phyloP scores from a whole-genome alignment of 139 green algal species.

The Deuterostichococcus epilithicus region DNA sequence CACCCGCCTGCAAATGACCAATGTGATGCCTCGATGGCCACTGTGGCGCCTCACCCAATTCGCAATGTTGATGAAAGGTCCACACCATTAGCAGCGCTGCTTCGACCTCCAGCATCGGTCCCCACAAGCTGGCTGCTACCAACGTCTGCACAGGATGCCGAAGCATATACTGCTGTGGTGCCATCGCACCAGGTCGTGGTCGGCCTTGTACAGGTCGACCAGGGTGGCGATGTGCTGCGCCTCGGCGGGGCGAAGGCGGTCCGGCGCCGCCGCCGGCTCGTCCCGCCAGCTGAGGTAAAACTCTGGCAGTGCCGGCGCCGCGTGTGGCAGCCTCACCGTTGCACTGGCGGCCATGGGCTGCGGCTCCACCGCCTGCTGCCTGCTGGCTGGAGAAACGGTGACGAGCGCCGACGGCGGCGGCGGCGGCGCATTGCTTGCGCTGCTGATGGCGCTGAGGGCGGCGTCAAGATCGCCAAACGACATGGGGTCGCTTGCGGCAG shows the following conservation, averaged over 20 bases:
- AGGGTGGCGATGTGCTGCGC: slow-evolving; percentile 10
- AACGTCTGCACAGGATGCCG: too few species aligned
- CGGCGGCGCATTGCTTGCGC: background rate
- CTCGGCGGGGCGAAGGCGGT: slow-evolving; percentile 12
- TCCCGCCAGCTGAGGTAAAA: slow-evolving; percentile 45
- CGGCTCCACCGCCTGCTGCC: too few species aligned
- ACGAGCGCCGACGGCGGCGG: too few species aligned
- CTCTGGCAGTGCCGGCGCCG: slow-evolving; percentile 36
- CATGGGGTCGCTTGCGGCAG: slow-evolving; percentile 19
- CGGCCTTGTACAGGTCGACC: background rate
- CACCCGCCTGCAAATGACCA: too few species aligned
- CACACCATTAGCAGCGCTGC: too few species aligned
- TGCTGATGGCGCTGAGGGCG: slow-evolving; percentile 28
- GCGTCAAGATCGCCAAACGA: slow-evolving; percentile 50
- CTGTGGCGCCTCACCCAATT: too few species aligned
- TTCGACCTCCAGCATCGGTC: too few species aligned
- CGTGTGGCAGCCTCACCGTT: background rate
- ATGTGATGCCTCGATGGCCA: too few species aligned
- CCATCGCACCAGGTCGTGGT: slow-evolving; percentile 1
- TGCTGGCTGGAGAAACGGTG: too few species aligned
- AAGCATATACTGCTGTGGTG: too few species aligned
- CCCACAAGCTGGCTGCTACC: too few species aligned
- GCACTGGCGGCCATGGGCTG: background rate
- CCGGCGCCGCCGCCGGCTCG: background rate
- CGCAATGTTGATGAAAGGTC: too few species aligned